These are phyloP conservation scores for Teunomyces cretensis DNA, from an alignment of 805 yeast species.

Conservation along the genomic window DNA sequence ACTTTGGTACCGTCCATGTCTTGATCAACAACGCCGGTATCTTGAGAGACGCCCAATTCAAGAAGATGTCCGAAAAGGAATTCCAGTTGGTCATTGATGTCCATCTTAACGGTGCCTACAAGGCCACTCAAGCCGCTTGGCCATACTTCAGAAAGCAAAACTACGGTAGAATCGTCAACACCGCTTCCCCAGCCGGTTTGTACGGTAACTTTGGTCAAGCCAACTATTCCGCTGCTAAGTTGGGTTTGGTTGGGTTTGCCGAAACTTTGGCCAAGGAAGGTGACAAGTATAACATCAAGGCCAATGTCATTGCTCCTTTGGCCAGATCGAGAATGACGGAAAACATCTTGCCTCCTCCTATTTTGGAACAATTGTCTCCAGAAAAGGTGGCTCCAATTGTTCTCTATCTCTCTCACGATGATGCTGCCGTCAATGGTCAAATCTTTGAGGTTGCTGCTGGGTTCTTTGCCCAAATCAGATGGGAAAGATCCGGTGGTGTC, in stretches of 20 bases:
- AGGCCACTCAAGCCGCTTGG: conserved; percentile 89
- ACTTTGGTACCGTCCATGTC: conserved; percentile 85
- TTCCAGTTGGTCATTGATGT: conserved; percentile 80
- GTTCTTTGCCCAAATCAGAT: conserved; percentile 83
- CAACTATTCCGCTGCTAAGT: conserved; percentile 91
- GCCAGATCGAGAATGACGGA: conserved; percentile 98
- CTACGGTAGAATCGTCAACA: conserved; percentile 86
- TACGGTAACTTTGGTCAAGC: conserved; percentile 97
- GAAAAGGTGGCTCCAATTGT: conserved; percentile 93
- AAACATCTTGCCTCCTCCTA: conserved; percentile 78
- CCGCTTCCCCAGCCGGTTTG: conserved; percentile 96
- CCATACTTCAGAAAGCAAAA: conserved; percentile 79
- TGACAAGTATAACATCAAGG: conserved; percentile 72
- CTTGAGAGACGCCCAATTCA: conserved; percentile 81
- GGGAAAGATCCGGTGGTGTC: conserved; percentile 92
- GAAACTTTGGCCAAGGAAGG: conserved; percentile 97
- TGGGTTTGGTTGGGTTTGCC: conserved; percentile 85
- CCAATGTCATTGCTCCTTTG: conserved; percentile 88
- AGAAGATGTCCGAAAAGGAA: conserved; percentile 80
- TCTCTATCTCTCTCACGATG: conserved; percentile 71
- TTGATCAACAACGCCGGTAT: conserved; percentile 95
- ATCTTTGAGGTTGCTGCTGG: conserved; percentile 95
- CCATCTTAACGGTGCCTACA: conserved; percentile 87
- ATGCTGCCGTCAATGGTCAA: conserved; percentile 61
- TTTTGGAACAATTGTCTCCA: conserved; percentile 77